Evolutionary conservation across 108 stramenopile species (phyloP).

Genomic region (Chaetoceros tenuissimus): DNA sequence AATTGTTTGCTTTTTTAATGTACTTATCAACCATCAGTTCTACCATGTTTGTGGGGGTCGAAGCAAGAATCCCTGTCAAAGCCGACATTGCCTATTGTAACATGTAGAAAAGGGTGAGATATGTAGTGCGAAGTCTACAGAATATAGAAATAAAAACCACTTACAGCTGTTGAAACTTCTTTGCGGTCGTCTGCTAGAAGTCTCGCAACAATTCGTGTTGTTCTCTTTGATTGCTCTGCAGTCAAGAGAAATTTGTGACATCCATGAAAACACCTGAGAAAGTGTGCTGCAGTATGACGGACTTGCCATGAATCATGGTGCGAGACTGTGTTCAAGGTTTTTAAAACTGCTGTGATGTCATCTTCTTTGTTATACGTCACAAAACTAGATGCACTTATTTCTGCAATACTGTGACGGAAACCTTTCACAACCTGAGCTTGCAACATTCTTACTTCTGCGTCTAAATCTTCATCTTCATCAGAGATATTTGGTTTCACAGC

Average conservation of each 20-base stretch:
- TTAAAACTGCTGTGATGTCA: slow-evolving; percentile 54
- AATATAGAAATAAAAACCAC: background rate
- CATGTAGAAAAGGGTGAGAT: slow-evolving; percentile 1
- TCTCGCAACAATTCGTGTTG: slow-evolving; percentile 42
- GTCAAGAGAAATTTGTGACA: slow-evolving; percentile 73
- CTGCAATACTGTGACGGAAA: slow-evolving; percentile 65
- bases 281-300: slow-evolving; percentile 73
- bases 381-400: slow-evolving; percentile 63
- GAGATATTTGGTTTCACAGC: slow-evolving; percentile 31
- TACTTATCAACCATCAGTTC: slow-evolving; percentile 60
- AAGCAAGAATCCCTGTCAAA: slow-evolving; percentile 78
- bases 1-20: slow-evolving; percentile 51
- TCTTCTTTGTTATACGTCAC: slow-evolving; percentile 45
- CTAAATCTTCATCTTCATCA: slow-evolving; percentile 20
- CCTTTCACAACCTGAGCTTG: slow-evolving; percentile 79
- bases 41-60: slow-evolving; percentile 35
- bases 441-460: slow-evolving; percentile 53
- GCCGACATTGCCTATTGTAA: slow-evolving; percentile 59
- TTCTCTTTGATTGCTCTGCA: slow-evolving; percentile 35
- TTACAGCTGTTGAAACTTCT: slow-evolving; percentile 51
- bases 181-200: slow-evolving; percentile 80
- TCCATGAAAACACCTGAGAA: slow-evolving; percentile 79
- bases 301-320: slow-evolving; percentile 77
- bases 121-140: background rate
- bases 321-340: slow-evolving; percentile 31